Evolutionary conservation across 2,329 filamentous ascomycete genomes (phyloP), one percentile per base, ranked within the genome.

Genomic region (Truncatella angustata): DNA sequence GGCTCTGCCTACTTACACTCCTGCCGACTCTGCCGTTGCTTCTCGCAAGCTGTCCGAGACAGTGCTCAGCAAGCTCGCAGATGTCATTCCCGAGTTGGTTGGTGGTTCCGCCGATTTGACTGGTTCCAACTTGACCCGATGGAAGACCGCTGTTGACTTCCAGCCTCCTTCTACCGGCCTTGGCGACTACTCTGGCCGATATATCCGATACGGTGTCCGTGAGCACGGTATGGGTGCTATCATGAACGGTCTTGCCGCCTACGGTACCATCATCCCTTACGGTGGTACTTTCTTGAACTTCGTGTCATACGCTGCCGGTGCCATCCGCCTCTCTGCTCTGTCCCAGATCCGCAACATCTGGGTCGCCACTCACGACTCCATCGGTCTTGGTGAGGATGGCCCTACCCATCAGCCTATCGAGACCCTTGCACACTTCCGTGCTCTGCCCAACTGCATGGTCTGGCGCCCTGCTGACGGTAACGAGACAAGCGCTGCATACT

Each of bases 351-450:
- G 93, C 66, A 81, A 85, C 70, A 92, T 99, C 80, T 96, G 94
- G 87, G 84, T 97, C 64, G 93, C 94, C 67, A 97, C 93, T 63
- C 93, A 97, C 84, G 93, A 97, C 83, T 97, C 93, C 60, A 99
- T 99, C 66, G 94, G 94, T 81, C 90, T 97, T 63, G 94, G 94
- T 76, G 94, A 99, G 80, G 94, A 99, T 69, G 94, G 94, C 58
- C 93, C 94, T 63, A 99, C 94, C 53, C 94, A 99, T 79, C 94
- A 99, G 84, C 94, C 94, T 73, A 96, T 99, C 64, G 94, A 99
- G 86, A 96, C 91, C 40, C 86, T 97, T 58, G 88, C 92, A 55
- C 94, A 97, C 79, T 97, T 97, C 91, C 93, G 94, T 73, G 94
- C 94, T 60, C 85, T 97, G 64, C 94, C 94, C 70, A 99, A 99